These are phyloP conservation scores for Trichoderma sp. DNA, from an alignment of 2,329 filamentous ascomycete genomes.

Conservation along the genomic window DNA sequence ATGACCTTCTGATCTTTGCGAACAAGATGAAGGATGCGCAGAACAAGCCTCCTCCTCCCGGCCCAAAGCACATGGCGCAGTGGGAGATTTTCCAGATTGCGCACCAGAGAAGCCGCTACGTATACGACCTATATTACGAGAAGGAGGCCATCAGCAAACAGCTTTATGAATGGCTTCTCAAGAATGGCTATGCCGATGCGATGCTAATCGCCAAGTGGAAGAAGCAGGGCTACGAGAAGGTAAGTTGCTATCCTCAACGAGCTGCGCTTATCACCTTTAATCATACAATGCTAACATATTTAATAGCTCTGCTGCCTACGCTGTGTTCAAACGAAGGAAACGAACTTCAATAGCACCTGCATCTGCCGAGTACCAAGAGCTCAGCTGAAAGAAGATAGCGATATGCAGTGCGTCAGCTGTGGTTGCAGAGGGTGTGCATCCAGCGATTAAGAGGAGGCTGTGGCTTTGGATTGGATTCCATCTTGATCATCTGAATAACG, in stretches of 20 bases:
- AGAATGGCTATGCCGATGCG: slow-evolving; percentile 93
- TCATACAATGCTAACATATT: slow-evolving; percentile 28
- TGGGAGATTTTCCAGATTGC: slow-evolving; percentile 99
- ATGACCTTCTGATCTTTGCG: slow-evolving; percentile 78
- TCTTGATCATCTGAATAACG: not conserved
- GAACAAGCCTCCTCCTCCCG: slow-evolving; percentile 79
- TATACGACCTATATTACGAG: slow-evolving; percentile 97
- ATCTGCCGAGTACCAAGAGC: slow-evolving; percentile 92
- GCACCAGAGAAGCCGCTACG: slow-evolving; percentile 87
- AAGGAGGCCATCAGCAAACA: slow-evolving; percentile 92
- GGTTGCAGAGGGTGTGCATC: slow-evolving; percentile 90
- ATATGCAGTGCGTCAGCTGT: slow-evolving; percentile 91
- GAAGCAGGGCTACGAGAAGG: slow-evolving; percentile 98
- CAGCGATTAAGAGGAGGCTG: slow-evolving; percentile 58
- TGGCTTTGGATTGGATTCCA: not conserved
- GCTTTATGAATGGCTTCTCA: slow-evolving; percentile 93
- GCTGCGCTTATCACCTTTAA: not conserved
- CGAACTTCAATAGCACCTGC: slow-evolving; percentile 96
- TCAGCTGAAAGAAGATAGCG: slow-evolving; percentile 84
- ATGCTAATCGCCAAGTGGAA: slow-evolving; percentile 99
- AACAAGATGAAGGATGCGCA: slow-evolving; percentile 97
- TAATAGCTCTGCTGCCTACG: slow-evolving; percentile 82
- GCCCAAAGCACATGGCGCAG: slow-evolving; percentile 79
- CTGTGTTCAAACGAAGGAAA: slow-evolving; percentile 99
- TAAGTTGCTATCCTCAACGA: slow-evolving; percentile 37